Conservation (phyloP, 768 basidiomycete species). For the Mycena amicta region DNA sequence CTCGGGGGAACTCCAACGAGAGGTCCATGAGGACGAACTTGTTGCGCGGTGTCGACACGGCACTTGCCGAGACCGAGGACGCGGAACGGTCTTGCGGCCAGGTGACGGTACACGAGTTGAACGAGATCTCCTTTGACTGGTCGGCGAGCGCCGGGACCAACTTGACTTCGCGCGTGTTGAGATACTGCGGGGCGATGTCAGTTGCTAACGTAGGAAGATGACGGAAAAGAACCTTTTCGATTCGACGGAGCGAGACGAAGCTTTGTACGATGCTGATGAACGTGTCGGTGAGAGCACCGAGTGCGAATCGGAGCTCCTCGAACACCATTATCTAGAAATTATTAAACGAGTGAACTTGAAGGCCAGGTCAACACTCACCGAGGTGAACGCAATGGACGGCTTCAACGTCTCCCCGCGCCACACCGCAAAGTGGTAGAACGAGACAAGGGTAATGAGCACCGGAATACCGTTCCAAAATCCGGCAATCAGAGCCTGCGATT, state of each 20-base stretch:
- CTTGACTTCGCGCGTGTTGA: slow-evolving; percentile 70
- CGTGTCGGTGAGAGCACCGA: slow-evolving; percentile 85
- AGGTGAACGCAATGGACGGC: slow-evolving; percentile 84
- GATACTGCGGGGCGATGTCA: slow-evolving; percentile 47
- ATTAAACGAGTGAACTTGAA: neutral
- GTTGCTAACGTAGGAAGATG: neutral
- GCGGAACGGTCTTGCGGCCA: slow-evolving; percentile 80
- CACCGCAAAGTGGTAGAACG: slow-evolving; percentile 75
- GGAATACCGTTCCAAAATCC: slow-evolving; percentile 50
- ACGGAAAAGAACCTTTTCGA: slow-evolving; percentile 52
- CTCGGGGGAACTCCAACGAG: slow-evolving; percentile 72
- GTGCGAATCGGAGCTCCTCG: slow-evolving; percentile 81
- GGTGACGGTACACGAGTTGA: slow-evolving; percentile 84
- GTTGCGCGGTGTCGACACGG: slow-evolving; percentile 68
- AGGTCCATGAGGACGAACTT: slow-evolving; percentile 82
- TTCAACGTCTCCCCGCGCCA: slow-evolving; percentile 68
- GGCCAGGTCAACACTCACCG: slow-evolving; percentile 36
- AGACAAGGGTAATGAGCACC: slow-evolving; percentile 59
- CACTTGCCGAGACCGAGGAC: slow-evolving; percentile 49
- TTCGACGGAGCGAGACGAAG: slow-evolving; percentile 83
- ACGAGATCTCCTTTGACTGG: slow-evolving; percentile 62
- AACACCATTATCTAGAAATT: slow-evolving; percentile 55
- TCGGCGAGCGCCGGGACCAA: slow-evolving; percentile 56
- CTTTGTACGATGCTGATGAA: slow-evolving; percentile 89
- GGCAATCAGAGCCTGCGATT: slow-evolving; percentile 16